Evolutionary conservation across 768 basidiomycete species (phyloP).

Genomic region (Dioszegia crocea): DNA sequence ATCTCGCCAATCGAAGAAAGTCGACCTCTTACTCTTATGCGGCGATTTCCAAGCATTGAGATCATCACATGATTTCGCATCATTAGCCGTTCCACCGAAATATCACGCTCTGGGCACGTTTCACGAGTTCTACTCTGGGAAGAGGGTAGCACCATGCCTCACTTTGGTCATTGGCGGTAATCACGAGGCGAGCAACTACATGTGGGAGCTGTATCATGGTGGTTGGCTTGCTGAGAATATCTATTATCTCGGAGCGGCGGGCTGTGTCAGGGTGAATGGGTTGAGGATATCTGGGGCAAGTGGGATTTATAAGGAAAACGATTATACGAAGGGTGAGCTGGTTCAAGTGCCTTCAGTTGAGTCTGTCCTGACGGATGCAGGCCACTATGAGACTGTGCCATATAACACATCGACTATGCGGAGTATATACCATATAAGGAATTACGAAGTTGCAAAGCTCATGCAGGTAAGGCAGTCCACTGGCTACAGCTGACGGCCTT

Average conservation of each 20-base stretch:
- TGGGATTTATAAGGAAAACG: conserved; percentile 78
- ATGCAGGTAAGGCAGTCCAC: conserved; percentile 53
- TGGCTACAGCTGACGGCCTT: background rate
- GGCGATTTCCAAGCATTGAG: conserved; percentile 90
- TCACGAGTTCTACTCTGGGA: conserved; percentile 77
- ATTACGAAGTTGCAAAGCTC: conserved; percentile 74
- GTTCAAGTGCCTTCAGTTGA: no score
- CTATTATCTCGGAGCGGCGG: conserved; percentile 89
- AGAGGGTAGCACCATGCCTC: conserved; percentile 73
- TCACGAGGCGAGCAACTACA: conserved; percentile 93
- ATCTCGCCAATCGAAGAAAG: conserved; percentile 59
- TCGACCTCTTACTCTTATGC: conserved; percentile 84
- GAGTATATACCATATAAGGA: conserved; percentile 85
- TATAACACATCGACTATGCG: conserved; percentile 69
- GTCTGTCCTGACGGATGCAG: no score
- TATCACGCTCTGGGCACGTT: conserved; percentile 81
- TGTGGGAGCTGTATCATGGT: conserved; percentile 97
- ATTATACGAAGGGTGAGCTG: conserved; percentile 62
- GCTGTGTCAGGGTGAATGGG: conserved; percentile 81
- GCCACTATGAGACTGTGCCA: conserved; percentile 68
- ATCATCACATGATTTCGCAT: conserved; percentile 75
- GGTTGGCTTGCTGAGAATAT: conserved; percentile 97
- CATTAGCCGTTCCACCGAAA: conserved; percentile 87
- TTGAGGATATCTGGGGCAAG: conserved; percentile 83
- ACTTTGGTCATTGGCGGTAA: conserved; percentile 96